These are phyloP conservation scores for Podaxis pistillaris DNA, from an alignment of 768 basidiomycete genomes.

Conservation along the genomic window DNA sequence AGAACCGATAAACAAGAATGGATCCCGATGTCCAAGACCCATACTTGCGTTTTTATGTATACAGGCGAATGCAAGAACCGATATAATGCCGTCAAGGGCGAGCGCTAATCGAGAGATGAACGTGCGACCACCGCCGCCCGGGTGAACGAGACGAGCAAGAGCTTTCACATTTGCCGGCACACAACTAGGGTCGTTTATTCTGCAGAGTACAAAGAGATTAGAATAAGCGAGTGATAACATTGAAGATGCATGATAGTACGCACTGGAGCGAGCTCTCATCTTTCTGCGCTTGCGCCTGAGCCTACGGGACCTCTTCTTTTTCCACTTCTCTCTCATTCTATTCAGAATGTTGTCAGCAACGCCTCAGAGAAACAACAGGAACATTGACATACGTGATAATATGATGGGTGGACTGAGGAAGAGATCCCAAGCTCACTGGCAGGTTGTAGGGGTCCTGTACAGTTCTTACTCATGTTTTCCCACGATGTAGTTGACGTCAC, in stretches of 20 bases:
- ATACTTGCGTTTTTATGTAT: slow-evolving; percentile 6
- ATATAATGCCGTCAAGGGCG: background rate
- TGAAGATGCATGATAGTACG: slow-evolving; percentile 29
- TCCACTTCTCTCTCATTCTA: slow-evolving; percentile 96
- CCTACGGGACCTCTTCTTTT: slow-evolving; percentile 92
- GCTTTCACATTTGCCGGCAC: slow-evolving; percentile 10
- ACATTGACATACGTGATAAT: slow-evolving; percentile 29
- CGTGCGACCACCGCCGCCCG: background rate
- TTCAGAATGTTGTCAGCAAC: background rate
- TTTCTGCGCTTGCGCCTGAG: slow-evolving; percentile 94
- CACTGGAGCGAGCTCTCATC: slow-evolving; percentile 94
- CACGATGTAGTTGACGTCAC: slow-evolving; percentile 20
- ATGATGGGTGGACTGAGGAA: slow-evolving; percentile 28
- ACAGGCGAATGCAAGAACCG: slow-evolving; percentile 11
- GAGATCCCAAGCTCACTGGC: slow-evolving; percentile 7
- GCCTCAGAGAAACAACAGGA: background rate
- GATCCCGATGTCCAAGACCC: background rate
- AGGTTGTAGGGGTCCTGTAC: slow-evolving; percentile 33
- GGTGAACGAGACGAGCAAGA: slow-evolving; percentile 1
- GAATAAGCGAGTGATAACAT: background rate
- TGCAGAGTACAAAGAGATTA: slow-evolving; percentile 15
- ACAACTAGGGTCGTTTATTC: slow-evolving; percentile 33
- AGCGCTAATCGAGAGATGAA: background rate
- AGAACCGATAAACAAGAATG: slow-evolving; percentile 2
- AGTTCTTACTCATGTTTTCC: slow-evolving; percentile 41